Percentiles rank a stretch among this genome's conserved stretches.
These are phyloP conservation scores for Pythium apleroticum DNA, from an alignment of 352 stramenopile species.

Conservation along the genomic window DNA sequence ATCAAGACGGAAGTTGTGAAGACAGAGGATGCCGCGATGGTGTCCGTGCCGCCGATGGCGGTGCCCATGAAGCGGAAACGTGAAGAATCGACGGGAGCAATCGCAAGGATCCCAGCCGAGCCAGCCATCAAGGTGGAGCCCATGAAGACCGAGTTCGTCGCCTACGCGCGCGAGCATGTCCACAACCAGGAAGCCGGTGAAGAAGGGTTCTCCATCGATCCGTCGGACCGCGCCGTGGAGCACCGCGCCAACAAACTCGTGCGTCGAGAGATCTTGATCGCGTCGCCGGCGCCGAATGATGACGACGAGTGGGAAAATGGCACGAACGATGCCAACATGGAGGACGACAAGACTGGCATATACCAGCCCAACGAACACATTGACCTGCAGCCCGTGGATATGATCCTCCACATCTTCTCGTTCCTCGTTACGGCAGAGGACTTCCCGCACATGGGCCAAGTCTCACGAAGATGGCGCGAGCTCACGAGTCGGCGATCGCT, in stretches of 20 bases:
- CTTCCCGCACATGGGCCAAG: constrained; percentile 65
- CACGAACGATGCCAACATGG: constrained; percentile 36
- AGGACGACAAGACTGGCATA: constrained; percentile 33
- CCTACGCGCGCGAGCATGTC: constrained; percentile 74
- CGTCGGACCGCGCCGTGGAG: constrained; percentile 79
- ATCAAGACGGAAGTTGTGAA: constrained; percentile 33
- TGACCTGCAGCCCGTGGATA: constrained; percentile 84
- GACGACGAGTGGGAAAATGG: constrained; percentile 72
- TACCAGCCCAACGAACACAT: constrained; percentile 65
- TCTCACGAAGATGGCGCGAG: constrained; percentile 80
- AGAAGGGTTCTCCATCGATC: constrained; percentile 84
- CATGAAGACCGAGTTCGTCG: constrained; percentile 46
- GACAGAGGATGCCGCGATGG: not conserved
- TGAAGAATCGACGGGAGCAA: constrained; percentile 7
- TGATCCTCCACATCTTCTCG: constrained; percentile 87
- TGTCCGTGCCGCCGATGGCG: not conserved
- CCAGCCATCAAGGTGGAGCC: constrained; percentile 15
- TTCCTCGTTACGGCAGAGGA: constrained; percentile 80
- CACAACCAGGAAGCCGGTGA: constrained; percentile 79
- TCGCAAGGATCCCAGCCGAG: not conserved
- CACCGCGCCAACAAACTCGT: constrained; percentile 84
- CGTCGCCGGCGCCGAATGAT: constrained; percentile 71
- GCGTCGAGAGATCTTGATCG: constrained; percentile 82
- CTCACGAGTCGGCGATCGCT: constrained; percentile 70
- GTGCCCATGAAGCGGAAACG: constrained; percentile 3